Conservation (phyloP, 2,329 filamentous ascomycete genomes). For the Cercospora sojina region DNA sequence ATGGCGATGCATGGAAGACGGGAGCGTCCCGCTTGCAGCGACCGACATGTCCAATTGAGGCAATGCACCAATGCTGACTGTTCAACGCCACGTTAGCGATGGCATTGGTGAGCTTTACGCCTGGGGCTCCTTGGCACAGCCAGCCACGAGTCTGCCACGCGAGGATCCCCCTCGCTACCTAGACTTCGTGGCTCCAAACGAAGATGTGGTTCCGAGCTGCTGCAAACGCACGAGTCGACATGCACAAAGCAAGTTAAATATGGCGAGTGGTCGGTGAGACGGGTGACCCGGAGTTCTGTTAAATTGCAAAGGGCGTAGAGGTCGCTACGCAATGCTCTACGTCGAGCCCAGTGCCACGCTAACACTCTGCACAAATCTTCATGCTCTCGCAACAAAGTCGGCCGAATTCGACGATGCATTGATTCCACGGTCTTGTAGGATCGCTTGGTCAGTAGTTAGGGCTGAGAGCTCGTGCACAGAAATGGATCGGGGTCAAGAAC, state of each 20-base stretch:
- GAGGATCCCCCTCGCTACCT: not conserved
- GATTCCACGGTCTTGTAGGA: not conserved
- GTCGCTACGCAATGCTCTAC: not conserved
- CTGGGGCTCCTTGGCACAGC: not conserved
- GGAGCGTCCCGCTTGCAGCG: not conserved
- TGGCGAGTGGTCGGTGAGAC: not conserved
- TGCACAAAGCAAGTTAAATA: not conserved
- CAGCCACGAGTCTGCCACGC: slow-evolving; percentile 1
- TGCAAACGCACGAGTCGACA: not conserved
- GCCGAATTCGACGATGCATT: not conserved
- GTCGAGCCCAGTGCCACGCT: not conserved
- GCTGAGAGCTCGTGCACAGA: not conserved
- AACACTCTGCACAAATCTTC: not conserved
- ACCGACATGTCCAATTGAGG: not conserved
- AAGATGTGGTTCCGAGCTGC: not conserved
- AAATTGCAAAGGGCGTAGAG: not conserved
- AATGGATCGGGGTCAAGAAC: not conserved
- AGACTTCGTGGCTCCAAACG: not conserved
- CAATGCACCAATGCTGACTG: not conserved
- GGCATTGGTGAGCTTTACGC: not conserved
- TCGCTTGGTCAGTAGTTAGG: not conserved
- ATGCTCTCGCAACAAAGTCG: not conserved
- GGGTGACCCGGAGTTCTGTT: not conserved
- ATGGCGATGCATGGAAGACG: not conserved
- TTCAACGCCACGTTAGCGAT: not conserved